phyloP scores from a whole-genome alignment of 2,329 filamentous ascomycete genomes.

The Myrmaecium sp. region DNA sequence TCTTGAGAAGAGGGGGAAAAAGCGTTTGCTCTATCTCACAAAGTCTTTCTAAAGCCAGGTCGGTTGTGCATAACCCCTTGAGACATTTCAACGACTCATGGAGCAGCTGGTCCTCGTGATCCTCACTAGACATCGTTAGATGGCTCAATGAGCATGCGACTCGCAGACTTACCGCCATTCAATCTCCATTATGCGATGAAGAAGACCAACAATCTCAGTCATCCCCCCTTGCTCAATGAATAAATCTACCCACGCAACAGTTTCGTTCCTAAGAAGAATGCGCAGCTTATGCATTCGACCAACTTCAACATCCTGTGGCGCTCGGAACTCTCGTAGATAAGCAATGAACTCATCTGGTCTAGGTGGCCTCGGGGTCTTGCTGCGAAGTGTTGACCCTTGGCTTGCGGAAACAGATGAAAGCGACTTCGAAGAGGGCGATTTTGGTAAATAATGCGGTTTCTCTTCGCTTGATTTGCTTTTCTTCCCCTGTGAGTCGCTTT shows the following conservation, averaged over 20 bases:
- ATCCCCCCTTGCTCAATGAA: slow-evolving; percentile 85
- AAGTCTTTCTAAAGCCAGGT: slow-evolving; percentile 66
- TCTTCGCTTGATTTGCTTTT: slow-evolving; percentile 52
- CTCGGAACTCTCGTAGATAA: slow-evolving; percentile 65
- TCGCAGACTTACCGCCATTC: slow-evolving; percentile 62
- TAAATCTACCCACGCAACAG: slow-evolving; percentile 83
- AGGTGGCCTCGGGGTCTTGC: slow-evolving; percentile 57
- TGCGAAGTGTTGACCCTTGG: slow-evolving; percentile 40
- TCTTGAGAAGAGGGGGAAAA: slow-evolving; percentile 69
- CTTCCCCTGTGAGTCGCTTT: slow-evolving; percentile 57
- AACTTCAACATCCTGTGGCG: slow-evolving; percentile 76
- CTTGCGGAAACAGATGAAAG: slow-evolving; percentile 38
- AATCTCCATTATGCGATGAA: slow-evolving; percentile 84
- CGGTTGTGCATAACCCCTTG: slow-evolving; percentile 87
- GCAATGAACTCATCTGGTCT: slow-evolving; percentile 70
- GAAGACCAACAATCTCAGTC: slow-evolving; percentile 70
- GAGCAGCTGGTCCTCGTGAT: slow-evolving; percentile 83
- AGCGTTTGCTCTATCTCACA: slow-evolving; percentile 62
- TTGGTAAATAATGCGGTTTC: slow-evolving; percentile 54
- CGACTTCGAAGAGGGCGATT: slow-evolving; percentile 41
- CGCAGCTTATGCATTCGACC: slow-evolving; percentile 88
- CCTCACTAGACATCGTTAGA: slow-evolving; percentile 44
- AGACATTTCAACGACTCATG: slow-evolving; percentile 86
- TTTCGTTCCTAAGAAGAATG: slow-evolving; percentile 80
- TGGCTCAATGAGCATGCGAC: neutral